A percentile compares a stretch with the other conserved stretches of the same genome.
Conservation (phyloP, 2,329 filamentous ascomycete genomes). For the Curvularia hawaiiensis region DNA sequence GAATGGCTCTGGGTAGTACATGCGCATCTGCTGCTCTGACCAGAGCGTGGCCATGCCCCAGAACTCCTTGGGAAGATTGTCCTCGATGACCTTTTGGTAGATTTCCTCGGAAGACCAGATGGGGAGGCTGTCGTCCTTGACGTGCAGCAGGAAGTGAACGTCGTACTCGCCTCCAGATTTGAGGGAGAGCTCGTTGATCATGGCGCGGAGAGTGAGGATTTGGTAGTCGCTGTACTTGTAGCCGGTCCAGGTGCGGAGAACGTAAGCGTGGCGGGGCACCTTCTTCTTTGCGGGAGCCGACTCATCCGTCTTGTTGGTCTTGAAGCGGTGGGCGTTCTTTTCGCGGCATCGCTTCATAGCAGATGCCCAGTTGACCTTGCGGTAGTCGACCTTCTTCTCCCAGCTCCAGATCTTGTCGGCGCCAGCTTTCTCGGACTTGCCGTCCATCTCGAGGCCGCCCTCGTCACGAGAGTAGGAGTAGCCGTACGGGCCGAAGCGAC, state of each 20-base stretch:
- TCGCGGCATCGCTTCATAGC: slow-evolving; percentile 55
- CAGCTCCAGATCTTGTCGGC: slow-evolving; percentile 54
- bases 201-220: slow-evolving; percentile 77
- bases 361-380: slow-evolving; percentile 54
- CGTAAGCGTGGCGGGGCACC: slow-evolving; percentile 73
- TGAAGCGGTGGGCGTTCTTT: slow-evolving; percentile 57
- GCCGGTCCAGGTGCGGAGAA: slow-evolving; percentile 83
- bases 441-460: slow-evolving; percentile 56
- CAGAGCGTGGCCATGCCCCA: slow-evolving; percentile 86
- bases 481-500: slow-evolving; percentile 57
- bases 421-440: slow-evolving; percentile 52
- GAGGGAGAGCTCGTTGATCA: slow-evolving; percentile 81
- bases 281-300: slow-evolving; percentile 46
- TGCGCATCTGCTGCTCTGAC: slow-evolving; percentile 91
- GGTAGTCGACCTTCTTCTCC: slow-evolving; percentile 56
- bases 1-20: slow-evolving; percentile 85
- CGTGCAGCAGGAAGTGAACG: slow-evolving; percentile 82
- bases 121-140: slow-evolving; percentile 75
- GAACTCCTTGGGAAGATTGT: slow-evolving; percentile 81
- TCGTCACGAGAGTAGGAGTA: slow-evolving; percentile 54
- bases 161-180: slow-evolving; percentile 87
- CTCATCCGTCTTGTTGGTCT: slow-evolving; percentile 42
- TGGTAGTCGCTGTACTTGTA: slow-evolving; percentile 80
- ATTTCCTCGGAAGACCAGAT: slow-evolving; percentile 77
- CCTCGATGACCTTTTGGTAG: slow-evolving; percentile 70